Evolutionary conservation across 805 yeast species (phyloP), one percentile per base, ranked within the genome.

Genomic region (Kodamaea nitidulidarum): DNA sequence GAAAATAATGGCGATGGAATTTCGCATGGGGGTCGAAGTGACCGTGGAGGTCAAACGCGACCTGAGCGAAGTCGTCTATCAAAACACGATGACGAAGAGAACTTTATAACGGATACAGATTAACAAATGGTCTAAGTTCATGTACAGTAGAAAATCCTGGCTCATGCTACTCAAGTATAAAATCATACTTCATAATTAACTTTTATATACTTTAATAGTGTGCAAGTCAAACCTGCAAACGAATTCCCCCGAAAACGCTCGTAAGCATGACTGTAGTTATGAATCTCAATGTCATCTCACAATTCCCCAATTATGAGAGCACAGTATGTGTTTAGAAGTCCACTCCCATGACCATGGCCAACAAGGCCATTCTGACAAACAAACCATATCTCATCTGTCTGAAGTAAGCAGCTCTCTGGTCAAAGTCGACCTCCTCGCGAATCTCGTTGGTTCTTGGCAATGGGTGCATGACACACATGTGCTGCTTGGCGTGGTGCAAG

Each of bases 301-400:
- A 51, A 47, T 50, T 47, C 54, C 52, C 54, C 53, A 49, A 46
- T 44, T 35, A 45, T 24, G n/a, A 24, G 16, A 11, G 22, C 7
- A 32, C 12, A 10, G 15, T 31, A 10, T 10, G 21, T 14, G 14
- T 9, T 49, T 70, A 85, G 48, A 83, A 79, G 61, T 88, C 96
- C 55, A 87, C 88, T 58, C 98, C 98, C 66, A 93, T 81, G 48
- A 95, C 98, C 95, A 93, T 84, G 40, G 98, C 96, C 60, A 93
- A 76, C 54, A 93, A 73, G 8, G 99, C 98, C 99, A 93, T 93
- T 76, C 99, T 88, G 34, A 95, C 96, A 60, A 83, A 93, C 63
- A 93, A 75, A 46, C 99, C 99, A 61, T 93, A 91, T 66, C 95
- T 84, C 98, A 93, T 93, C 75, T 93, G 98, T 79, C 99, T 85